These are phyloP conservation scores for Mycogone perniciosa DNA, from an alignment of 2,329 filamentous ascomycete genomes.

Conservation along the genomic window DNA sequence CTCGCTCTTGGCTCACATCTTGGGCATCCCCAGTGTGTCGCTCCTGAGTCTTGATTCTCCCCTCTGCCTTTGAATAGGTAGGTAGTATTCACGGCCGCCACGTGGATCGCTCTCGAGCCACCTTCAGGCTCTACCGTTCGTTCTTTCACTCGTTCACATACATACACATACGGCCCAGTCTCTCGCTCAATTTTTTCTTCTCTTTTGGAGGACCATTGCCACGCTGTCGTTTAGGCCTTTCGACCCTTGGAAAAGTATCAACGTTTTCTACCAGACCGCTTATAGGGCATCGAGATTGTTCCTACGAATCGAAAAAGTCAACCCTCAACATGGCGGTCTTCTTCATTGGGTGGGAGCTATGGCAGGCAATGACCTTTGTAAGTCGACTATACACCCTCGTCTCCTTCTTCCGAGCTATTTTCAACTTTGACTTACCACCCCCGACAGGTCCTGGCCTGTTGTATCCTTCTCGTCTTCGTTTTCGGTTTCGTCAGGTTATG, in stretches of 20 bases:
- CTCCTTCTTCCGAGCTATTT: not conserved
- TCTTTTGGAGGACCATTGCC: not conserved
- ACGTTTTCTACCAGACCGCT: not conserved
- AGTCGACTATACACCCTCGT: constrained; percentile 29
- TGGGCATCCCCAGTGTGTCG: constrained; percentile 1
- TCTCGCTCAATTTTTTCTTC: not conserved
- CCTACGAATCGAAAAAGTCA: not conserved
- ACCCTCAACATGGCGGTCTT: constrained; percentile 38
- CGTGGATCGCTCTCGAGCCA: constrained; percentile 11
- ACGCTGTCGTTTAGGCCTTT: not conserved
- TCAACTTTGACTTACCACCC: not conserved
- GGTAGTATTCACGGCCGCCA: constrained; percentile 7
- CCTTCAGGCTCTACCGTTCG: constrained; percentile 1
- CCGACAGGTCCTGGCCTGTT: constrained; percentile 61
- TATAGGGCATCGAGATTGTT: not conserved
- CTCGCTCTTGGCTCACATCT: not conserved
- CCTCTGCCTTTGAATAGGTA: not conserved
- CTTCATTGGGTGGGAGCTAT: constrained; percentile 67
- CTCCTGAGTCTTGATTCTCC: constrained; percentile 2
- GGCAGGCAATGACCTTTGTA: constrained; percentile 89
- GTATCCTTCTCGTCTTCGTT: constrained; percentile 63
- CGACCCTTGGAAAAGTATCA: not conserved
- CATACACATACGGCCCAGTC: not conserved
- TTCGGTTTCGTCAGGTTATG: constrained; percentile 63
- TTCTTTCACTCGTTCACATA: not conserved